Conservation (phyloP, 2,329 filamentous ascomycete genomes). For the Scopulariopsis brevicaulis region DNA sequence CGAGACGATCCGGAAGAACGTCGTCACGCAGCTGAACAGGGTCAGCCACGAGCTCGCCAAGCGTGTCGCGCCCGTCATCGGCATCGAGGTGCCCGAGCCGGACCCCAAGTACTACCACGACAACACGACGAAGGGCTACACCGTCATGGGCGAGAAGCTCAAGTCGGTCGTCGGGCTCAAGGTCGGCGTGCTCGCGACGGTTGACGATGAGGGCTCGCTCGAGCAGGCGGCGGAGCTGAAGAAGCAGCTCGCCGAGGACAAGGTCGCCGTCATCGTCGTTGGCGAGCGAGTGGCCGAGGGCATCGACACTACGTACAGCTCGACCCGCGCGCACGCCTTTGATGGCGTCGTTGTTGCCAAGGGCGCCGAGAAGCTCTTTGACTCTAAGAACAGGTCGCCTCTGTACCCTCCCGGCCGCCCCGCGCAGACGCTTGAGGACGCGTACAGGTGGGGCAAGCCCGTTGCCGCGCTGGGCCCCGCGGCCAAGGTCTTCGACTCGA, state of each 20-base stretch:
- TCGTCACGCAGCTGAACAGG: conserved; percentile 57
- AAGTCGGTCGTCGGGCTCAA: conserved; percentile 50
- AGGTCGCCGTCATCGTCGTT: conserved; percentile 47
- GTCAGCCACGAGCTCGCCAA: conserved; percentile 55
- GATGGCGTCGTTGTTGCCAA: conserved; percentile 51
- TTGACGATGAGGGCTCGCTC: conserved; percentile 27
- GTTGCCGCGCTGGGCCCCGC: conserved; percentile 44
- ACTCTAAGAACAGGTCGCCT: conserved; percentile 26
- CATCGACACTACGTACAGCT: conserved; percentile 53
- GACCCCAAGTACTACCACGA: conserved; percentile 57
- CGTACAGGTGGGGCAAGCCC: conserved; percentile 60
- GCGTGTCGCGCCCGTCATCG: conserved; percentile 52
- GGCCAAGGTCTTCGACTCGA: conserved; percentile 22
- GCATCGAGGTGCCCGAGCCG: conserved; percentile 42
- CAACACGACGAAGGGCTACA: conserved; percentile 51
- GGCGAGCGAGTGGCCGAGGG: conserved; percentile 43
- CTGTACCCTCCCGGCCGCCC: conserved; percentile 55
- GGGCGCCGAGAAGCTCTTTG: conserved; percentile 42
- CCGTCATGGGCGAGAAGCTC: conserved; percentile 45
- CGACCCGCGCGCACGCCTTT: conserved; percentile 49
- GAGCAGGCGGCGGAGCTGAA: conserved; percentile 37
- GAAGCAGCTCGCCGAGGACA: conserved; percentile 31
- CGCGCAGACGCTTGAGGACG: conserved; percentile 48
- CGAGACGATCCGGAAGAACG: conserved; percentile 46
- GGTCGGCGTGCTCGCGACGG: conserved; percentile 49